These are phyloP conservation scores for Lasiodiplodia citricola DNA, from an alignment of 2,329 filamentous ascomycete species.

Conservation along the genomic window DNA sequence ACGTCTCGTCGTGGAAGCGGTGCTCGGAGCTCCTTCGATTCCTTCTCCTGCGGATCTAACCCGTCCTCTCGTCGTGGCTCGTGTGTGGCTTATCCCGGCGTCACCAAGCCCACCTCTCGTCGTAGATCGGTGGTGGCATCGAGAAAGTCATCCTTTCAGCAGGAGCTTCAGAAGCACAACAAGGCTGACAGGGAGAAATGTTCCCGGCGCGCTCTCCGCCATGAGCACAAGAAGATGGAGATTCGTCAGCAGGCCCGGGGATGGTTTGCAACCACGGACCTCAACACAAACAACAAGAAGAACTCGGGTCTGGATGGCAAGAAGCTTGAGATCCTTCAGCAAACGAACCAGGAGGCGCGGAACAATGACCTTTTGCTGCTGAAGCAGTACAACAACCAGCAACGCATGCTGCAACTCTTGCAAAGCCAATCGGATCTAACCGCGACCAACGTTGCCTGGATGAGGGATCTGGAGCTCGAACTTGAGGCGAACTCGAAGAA, in stretches of 20 bases:
- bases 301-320: constrained; percentile 23
- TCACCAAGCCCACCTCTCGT: constrained; percentile 1
- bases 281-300: constrained; percentile 25
- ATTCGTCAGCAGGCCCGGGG: constrained; percentile 15
- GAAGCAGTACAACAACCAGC: neutral
- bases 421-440: neutral
- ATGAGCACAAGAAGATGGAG: constrained; percentile 23
- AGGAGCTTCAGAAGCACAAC: constrained; percentile 12
- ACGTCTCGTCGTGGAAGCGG: constrained; percentile 25
- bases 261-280: neutral
- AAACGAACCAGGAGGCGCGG: constrained; percentile 18
- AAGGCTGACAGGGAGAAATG: constrained; percentile 21
- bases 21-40: constrained; percentile 12
- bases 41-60: constrained; percentile 16
- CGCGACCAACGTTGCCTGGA: constrained; percentile 8
- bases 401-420: constrained; percentile 4
- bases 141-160: neutral
- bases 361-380: neutral
- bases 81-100: constrained; percentile 3
- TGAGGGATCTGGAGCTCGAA: neutral
- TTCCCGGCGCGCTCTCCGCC: constrained; percentile 7
- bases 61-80: constrained; percentile 22
- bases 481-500: neutral
- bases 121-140: neutral
- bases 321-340: constrained; percentile 25